phyloP scores from a whole-genome alignment of 768 basidiomycete genomes.

The Collybiopsis luxurians region DNA sequence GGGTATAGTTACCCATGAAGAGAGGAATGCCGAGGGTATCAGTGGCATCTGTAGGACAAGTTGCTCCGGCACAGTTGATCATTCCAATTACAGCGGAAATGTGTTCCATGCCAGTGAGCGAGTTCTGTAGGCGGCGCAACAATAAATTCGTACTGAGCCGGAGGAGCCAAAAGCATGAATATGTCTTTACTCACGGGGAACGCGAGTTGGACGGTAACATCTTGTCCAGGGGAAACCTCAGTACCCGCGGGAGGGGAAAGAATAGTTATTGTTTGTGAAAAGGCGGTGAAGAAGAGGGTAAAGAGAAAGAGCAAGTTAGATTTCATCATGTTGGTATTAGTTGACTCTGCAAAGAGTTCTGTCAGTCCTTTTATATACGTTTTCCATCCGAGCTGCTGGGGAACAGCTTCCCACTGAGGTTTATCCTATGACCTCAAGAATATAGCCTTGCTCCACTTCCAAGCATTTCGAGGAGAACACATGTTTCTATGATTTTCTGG shows the following conservation, averaged over 20 bases:
- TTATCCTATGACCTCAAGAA: no score
- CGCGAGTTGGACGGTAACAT: conserved; percentile 1
- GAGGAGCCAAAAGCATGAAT: background rate
- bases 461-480: no score
- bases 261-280: background rate
- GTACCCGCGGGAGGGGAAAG: background rate
- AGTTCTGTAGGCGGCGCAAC: background rate
- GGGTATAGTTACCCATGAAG: background rate
- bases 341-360: no score
- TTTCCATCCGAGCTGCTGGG: no score
- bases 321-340: conserved; percentile 1
- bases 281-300: background rate
- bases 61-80: conserved; percentile 1
- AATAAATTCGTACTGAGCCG: background rate
- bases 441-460: no score
- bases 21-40: conserved; percentile 1
- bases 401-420: no score
- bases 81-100: conserved; percentile 1
- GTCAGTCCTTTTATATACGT: no score
- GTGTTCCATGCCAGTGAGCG: conserved; percentile 3
- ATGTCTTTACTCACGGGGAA: conserved; percentile 1
- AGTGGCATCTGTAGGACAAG: conserved; percentile 2
- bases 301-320: background rate
- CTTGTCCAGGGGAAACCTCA: background rate
- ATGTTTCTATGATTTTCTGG: no score